phyloP scores from a whole-genome alignment of 495 filamentous ascomycete genomes.

The Penicillium samsonianum region DNA sequence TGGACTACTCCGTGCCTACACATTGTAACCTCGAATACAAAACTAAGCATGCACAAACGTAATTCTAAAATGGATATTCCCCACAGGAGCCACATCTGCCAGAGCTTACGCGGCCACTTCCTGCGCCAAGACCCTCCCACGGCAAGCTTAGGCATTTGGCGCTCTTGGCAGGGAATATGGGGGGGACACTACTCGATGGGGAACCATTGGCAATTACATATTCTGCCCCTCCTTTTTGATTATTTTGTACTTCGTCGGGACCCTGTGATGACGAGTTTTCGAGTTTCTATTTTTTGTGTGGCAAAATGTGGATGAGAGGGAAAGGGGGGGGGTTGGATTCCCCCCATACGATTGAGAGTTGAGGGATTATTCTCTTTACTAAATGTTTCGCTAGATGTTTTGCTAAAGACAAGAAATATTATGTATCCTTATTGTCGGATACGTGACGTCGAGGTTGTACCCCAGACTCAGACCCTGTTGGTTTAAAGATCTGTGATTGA shows the following conservation, averaged over 20 bases:
- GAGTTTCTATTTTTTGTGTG: constrained; percentile 13
- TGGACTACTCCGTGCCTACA: too few species aligned
- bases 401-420: not conserved
- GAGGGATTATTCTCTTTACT: constrained; percentile 2
- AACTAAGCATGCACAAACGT: too few species aligned
- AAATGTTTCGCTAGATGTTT: not conserved
- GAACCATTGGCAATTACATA: not conserved
- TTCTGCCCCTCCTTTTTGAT: constrained; percentile 4
- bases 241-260: constrained; percentile 1
- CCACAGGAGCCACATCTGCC: constrained; percentile 20
- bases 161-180: constrained; percentile 23
- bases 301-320: constrained; percentile 3
- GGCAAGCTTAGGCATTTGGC: constrained; percentile 36
- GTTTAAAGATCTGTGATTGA: constrained; percentile 29
- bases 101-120: constrained; percentile 35
- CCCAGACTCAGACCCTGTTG: constrained; percentile 14
- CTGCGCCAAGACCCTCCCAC: constrained; percentile 27
- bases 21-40: too few species aligned
- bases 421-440: not conserved
- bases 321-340: constrained; percentile 5
- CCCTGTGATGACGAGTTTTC: constrained; percentile 11
- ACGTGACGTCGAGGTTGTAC: constrained; percentile 5
- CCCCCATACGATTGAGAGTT: not conserved
- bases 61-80: not conserved
- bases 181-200: not conserved